Percentiles rank a stretch among this genome's conserved stretches.
phyloP scores from a whole-genome alignment of 257 asterid genomes.

The Coffea canephora region DNA sequence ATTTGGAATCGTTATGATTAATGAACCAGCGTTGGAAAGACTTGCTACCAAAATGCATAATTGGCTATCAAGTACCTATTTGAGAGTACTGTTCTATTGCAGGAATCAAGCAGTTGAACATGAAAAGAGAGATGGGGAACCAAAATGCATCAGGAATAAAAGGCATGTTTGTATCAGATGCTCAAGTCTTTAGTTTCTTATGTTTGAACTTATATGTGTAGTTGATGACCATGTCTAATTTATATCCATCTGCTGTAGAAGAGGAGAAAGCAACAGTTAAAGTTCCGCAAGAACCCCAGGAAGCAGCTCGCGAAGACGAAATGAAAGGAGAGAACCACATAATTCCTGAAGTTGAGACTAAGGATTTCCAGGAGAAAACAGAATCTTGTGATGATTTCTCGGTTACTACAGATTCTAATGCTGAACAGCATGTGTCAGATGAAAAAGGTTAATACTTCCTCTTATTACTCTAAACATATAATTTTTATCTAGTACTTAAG shows the following conservation, averaged over 20 bases:
- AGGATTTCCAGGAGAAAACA: constrained; percentile 29
- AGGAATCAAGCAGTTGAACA: constrained; percentile 31
- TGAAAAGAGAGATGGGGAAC: constrained; percentile 68
- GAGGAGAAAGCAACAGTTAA: constrained; percentile 31
- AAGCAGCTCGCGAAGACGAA: constrained; percentile 14
- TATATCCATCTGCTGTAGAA: constrained; percentile 8
- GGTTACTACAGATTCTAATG: constrained; percentile 13
- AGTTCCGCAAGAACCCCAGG: constrained; percentile 21
- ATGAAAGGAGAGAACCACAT: constrained; percentile 29
- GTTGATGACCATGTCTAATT: background rate
- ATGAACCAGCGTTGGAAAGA: constrained; percentile 5
- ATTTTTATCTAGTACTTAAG: background rate
- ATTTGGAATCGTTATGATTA: constrained; percentile 19
- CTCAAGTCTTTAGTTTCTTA: background rate
- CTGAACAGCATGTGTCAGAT: constrained; percentile 11
- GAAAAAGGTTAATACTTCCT: constrained; percentile 36
- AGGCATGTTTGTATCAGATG: constrained; percentile 35
- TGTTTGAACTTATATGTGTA: background rate
- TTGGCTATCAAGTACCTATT: constrained; percentile 22
- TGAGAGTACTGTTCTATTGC: constrained; percentile 28
- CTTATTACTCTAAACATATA: background rate
- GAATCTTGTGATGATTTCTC: constrained; percentile 16
- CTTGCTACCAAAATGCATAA: constrained; percentile 13
- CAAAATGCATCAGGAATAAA: constrained; percentile 56
- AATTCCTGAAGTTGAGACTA: constrained; percentile 26